Conservation (phyloP, 2,329 filamentous ascomycete genomes). For the Penicillium sp. region DNA sequence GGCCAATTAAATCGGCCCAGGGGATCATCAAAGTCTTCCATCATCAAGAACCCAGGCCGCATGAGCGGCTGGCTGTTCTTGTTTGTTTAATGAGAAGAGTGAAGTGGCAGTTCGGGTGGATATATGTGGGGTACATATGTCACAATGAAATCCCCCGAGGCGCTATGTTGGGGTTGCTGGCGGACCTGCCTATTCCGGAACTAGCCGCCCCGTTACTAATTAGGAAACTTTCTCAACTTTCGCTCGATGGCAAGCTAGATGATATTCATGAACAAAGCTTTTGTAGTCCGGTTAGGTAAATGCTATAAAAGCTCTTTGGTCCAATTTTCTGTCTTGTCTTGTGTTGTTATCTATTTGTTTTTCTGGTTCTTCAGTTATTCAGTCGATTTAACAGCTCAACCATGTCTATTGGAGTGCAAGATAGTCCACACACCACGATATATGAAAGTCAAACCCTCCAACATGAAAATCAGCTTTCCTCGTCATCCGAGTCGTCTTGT, state of each 20-base stretch:
- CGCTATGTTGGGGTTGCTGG: not conserved
- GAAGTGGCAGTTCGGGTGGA: too few relatives aligned
- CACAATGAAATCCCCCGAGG: too few relatives aligned
- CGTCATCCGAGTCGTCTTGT: not conserved
- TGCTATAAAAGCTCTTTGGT: not conserved
- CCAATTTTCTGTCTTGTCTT: too few relatives aligned
- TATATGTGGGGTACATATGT: too few relatives aligned
- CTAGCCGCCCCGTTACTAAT: not conserved
- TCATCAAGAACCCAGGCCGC: too few relatives aligned
- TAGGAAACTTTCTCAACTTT: not conserved
- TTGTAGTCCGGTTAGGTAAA: not conserved
- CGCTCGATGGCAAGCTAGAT: not conserved
- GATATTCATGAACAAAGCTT: not conserved
- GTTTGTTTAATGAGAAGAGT: too few relatives aligned
- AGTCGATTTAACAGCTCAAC: not conserved
- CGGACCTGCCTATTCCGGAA: constrained; percentile 1
- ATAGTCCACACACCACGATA: not conserved
- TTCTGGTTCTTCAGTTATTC: not conserved
- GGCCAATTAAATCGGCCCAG: too few relatives aligned
- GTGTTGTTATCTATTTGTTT: not conserved
- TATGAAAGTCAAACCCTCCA: not conserved
- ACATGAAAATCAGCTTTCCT: not conserved
- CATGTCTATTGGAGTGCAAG: not conserved
- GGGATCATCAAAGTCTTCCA: too few relatives aligned
- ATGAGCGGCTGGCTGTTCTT: too few relatives aligned